These are phyloP conservation scores for Vigna mungo DNA, from an alignment of 306 rosid genomes.

Conservation along the genomic window DNA sequence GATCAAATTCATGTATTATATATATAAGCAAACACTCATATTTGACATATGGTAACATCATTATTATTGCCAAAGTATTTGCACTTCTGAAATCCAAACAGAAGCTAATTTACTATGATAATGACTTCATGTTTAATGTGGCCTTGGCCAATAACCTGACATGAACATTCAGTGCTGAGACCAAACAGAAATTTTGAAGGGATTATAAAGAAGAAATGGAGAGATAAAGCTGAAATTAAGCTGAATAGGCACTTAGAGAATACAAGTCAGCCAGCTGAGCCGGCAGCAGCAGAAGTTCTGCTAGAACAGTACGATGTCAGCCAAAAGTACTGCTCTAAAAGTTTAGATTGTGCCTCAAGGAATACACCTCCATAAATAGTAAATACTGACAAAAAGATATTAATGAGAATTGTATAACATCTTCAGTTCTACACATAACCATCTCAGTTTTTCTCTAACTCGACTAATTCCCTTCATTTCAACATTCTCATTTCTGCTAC, in stretches of 20 bases:
- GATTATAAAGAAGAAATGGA: not conserved
- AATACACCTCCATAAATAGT: not conserved
- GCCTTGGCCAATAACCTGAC: not conserved
- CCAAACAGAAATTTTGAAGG: slow-evolving; percentile 13
- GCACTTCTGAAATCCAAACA: not conserved
- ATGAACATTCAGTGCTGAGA: not conserved
- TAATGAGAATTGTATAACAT: too few relatives aligned
- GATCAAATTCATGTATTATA: not conserved
- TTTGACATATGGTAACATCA: slow-evolving; percentile 14
- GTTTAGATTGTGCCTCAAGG: not conserved
- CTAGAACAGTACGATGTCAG: not conserved
- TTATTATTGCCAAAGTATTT: slow-evolving; percentile 23
- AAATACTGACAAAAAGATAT: too few relatives aligned
- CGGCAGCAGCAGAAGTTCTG: not conserved
- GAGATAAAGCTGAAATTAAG: not conserved
- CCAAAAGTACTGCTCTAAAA: not conserved
- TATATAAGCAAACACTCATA: not conserved
- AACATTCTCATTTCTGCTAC: too few relatives aligned
- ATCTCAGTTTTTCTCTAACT: too few relatives aligned
- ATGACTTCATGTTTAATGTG: not conserved
- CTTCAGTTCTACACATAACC: too few relatives aligned
- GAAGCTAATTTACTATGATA: not conserved
- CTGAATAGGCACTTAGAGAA: not conserved
- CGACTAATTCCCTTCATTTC: too few relatives aligned
- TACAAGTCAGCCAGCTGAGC: not conserved